Evolutionary conservation across 163 green algal genomes (phyloP).

Genomic region (Scenedesmus sp.): DNA sequence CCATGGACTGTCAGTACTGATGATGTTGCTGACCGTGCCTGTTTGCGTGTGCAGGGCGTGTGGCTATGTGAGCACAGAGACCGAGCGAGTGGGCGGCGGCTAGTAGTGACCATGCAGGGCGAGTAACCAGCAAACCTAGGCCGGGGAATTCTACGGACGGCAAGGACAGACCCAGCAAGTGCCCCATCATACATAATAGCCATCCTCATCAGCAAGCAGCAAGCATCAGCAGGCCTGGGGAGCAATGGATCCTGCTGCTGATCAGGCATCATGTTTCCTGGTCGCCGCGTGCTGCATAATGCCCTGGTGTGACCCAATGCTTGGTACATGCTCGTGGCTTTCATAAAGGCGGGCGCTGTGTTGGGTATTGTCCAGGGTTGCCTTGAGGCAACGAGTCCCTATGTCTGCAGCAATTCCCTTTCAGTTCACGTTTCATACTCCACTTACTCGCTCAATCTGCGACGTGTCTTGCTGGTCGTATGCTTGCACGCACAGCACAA

Average conservation of each 20-base stretch:
- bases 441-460: background rate
- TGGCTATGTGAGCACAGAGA: slow-evolving; percentile 88
- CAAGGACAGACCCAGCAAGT: background rate
- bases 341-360: background rate
- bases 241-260: too few species aligned
- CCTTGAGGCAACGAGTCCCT: too few species aligned
- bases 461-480: background rate
- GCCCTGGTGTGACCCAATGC: background rate
- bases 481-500: background rate
- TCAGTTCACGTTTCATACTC: too few species aligned
- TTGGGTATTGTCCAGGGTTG: background rate
- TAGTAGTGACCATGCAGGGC: slow-evolving; percentile 87
- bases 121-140: slow-evolving; percentile 39
- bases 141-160: background rate
- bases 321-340: background rate
- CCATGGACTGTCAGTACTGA: too few species aligned
- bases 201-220: too few species aligned
- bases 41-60: slow-evolving; percentile 40
- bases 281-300: too few species aligned
- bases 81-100: slow-evolving; percentile 67
- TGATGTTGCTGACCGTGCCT: background rate
- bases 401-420: too few species aligned
- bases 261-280: too few species aligned
- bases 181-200: background rate
- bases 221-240: too few species aligned